A percentile compares a stretch with the other conserved stretches of the same genome.
phyloP scores from a whole-genome alignment of 176 grass and related monocot genomes.

The Tillandsia fasciculata region DNA sequence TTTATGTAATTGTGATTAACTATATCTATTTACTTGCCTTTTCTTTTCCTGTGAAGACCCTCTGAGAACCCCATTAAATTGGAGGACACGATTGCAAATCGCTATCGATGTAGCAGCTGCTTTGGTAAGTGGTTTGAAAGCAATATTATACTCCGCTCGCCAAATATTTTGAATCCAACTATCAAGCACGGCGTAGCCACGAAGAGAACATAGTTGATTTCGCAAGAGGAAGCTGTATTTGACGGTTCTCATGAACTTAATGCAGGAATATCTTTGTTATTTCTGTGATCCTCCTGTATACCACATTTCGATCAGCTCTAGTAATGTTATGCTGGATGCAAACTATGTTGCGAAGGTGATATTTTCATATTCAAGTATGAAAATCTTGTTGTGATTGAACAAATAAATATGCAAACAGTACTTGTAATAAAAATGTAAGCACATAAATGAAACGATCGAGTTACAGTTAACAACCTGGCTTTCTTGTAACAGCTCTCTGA shows the following conservation, averaged over 20 bases:
- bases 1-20: not conserved
- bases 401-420: not conserved
- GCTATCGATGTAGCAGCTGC: conserved; percentile 88
- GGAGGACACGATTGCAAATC: conserved; percentile 78
- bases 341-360: conserved; percentile 68
- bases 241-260: conserved; percentile 1
- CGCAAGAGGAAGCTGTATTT: not conserved
- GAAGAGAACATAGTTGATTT: not conserved
- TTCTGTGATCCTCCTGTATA: conserved; percentile 78
- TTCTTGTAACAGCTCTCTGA: conserved; percentile 51
- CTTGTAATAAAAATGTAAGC: not conserved
- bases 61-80: conserved; percentile 74
- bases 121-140: conserved; percentile 36
- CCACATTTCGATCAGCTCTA: conserved; percentile 58
- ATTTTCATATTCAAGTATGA: not conserved
- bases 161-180: not conserved
- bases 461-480: not conserved
- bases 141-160: not conserved
- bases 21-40: not conserved
- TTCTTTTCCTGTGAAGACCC: conserved; percentile 45
- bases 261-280: conserved; percentile 92
- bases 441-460: not conserved
- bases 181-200: not conserved
- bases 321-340: conserved; percentile 57
- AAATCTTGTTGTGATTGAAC: not conserved